These are phyloP conservation scores for Grammothele lineata DNA, from an alignment of 768 basidiomycete genomes.

Conservation along the genomic window DNA sequence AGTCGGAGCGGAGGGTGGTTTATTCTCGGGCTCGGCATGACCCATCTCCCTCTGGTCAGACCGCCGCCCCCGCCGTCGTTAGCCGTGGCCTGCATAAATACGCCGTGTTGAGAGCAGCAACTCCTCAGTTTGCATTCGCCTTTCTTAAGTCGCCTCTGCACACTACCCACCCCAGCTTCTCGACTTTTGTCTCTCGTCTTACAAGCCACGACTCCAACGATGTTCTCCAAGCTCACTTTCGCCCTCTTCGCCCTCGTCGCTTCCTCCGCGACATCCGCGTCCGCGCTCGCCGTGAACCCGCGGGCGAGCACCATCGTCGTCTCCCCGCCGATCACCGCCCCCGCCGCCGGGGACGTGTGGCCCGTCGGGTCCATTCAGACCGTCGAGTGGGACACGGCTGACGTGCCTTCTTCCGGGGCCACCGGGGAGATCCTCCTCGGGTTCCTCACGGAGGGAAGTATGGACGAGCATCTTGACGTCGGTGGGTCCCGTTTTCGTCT, in stretches of 20 bases:
- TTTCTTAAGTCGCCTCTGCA: no score
- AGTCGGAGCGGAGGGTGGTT: no score
- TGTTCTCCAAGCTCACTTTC: conserved; percentile 15
- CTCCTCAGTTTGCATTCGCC: no score
- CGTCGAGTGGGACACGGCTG: conserved; percentile 41
- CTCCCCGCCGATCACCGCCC: conserved; percentile 39
- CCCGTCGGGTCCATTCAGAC: conserved; percentile 27
- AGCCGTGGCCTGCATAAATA: no score
- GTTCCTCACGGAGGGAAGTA: conserved; percentile 24
- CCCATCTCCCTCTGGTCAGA: no score
- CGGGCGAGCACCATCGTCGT: conserved; percentile 28
- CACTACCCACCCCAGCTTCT: no score
- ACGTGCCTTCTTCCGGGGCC: conserved; percentile 35
- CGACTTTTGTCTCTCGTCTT: no score
- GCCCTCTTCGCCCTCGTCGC: conserved; percentile 22
- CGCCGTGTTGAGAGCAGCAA: no score
- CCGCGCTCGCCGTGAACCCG: conserved; percentile 25
- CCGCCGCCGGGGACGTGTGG: conserved; percentile 35
- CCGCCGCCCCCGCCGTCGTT: no score
- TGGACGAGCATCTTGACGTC: conserved; percentile 37
- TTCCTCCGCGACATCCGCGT: conserved; percentile 23
- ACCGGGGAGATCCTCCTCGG: conserved; percentile 46
- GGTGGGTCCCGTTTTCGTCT: conserved; percentile 31
- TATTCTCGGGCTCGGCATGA: no score
- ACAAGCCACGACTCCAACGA: not conserved